These are phyloP conservation scores for Neostapfia colusana DNA, from an alignment of 176 grass and related monocot species.

Conservation along the genomic window DNA sequence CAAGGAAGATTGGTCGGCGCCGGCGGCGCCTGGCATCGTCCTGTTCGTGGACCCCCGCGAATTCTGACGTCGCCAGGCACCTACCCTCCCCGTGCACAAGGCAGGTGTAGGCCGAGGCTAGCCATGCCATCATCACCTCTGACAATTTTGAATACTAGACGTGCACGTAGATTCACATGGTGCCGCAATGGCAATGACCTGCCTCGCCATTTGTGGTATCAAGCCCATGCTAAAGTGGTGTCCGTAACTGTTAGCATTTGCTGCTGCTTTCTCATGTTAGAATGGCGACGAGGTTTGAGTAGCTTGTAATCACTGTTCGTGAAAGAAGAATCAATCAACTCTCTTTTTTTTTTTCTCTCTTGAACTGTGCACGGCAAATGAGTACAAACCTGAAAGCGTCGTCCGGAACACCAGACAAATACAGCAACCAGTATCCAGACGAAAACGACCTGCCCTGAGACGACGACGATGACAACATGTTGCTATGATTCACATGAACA, in stretches of 20 bases:
- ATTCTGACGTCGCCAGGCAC: constrained; percentile 39
- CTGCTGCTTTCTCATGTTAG: constrained; percentile 5
- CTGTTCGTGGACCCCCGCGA: constrained; percentile 73
- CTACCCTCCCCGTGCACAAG: background rate
- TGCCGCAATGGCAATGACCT: constrained; percentile 43
- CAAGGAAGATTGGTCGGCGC: constrained; percentile 41
- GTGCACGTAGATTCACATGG: constrained; percentile 37
- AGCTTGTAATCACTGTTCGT: constrained; percentile 10
- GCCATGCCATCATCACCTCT: background rate
- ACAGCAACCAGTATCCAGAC: background rate
- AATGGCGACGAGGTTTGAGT: constrained; percentile 1
- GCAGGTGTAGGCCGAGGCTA: constrained; percentile 41
- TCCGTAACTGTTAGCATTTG: constrained; percentile 38
- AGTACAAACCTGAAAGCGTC: background rate
- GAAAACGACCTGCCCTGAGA: constrained; percentile 22
- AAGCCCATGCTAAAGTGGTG: constrained; percentile 23
- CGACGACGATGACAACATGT: background rate
- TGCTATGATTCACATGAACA: background rate
- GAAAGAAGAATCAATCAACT: constrained; percentile 10
- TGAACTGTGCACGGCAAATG: constrained; percentile 1
- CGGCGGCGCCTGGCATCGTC: constrained; percentile 19
- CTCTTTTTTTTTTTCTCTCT: background rate
- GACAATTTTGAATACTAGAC: constrained; percentile 48
- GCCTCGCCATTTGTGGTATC: constrained; percentile 37
- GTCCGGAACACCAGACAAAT: constrained; percentile 2